Base-by-base conservation (phyloP, 371 early-diverging fungal species). In the Mortierella sp. region DNA sequence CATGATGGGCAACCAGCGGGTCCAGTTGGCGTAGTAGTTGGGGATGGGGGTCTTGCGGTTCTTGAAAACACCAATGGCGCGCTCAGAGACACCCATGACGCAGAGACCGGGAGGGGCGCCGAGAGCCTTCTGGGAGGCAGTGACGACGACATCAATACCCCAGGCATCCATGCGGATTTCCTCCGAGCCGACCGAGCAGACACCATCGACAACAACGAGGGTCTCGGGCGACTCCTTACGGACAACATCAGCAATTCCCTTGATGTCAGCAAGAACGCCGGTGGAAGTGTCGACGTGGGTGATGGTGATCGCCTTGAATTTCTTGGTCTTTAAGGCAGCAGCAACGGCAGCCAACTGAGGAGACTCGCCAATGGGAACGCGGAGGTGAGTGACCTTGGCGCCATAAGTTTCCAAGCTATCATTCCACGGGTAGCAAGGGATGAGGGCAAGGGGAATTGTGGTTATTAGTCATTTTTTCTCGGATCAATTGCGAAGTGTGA, bases 281-380 rank as follows among this genome's bases (percentile, higher is more conserved):
- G 98, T 95, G 44, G 97, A 97, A 22, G 99, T 99, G 85, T 99
- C 99, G 47, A 98, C 98, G 77, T 99, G 99, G 63, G 98, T 96
- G 79, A 97, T 90, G 63, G 96, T 95, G 63, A 98, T 90, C 66
- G 95, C 85, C 91, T 96, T 97, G 91, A 90, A 97, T 77, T 88
- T 90, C 31, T 86, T 85, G 66, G 87, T 74, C 53, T 82, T 80
- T 52, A 93, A 77, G 24, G 89, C 91, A 45, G 88, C 70, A 66
- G 88, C 85, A 55, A 93, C 87, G 19, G 87, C 88, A 45, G 88
- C 88, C 76, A 94, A 86, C 50, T 92, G 90, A 87, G 95, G 85
- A 85, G 91, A 85, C 76, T 85, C 79, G 88, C 98, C 89, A 87
- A 93, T 76, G 34, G 87, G 74, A 86, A 86, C 93, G 61, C 90